Base-by-base conservation (phyloP, 106 monocot species). In the Agapanthus africanus region DNA sequence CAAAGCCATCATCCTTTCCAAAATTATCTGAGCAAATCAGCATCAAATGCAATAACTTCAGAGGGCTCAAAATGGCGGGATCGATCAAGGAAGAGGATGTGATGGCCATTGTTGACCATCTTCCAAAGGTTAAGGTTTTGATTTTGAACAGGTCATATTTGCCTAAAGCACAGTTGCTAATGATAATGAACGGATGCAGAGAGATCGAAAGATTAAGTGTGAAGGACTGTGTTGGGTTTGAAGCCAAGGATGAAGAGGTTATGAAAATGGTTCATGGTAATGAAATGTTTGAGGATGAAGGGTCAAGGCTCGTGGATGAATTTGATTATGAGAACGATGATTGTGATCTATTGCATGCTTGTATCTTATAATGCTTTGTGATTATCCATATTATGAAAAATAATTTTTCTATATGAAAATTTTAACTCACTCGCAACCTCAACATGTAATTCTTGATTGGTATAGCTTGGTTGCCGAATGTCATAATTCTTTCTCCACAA, bases 171-270 rank as follows among this genome's bases (percentile, higher is more conserved):
- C 63, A 77, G 41, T 22, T 87, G 54, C 19, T 77, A 18, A 54
- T 37, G 7, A 74, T 87, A 36, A 14, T 80, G 21, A 60, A 66
- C 11, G 80, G 87, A 3, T 83, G 76, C 39, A 67, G 26, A 37
- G 42, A 71, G 34, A 68, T 87, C 49, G 71, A 74, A 54, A 76
- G 68, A 18, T 40, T 87, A 38, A 70, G 37, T 39, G 82, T 72
- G 22, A 77, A 32, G 1, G 71, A 74, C 8, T 87, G 82, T 47
- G 40, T 77, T n/a, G 87, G 82, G 0, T 83, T 87, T 40, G 68
- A 87, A 39, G 59, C 28, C n/a, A n/a, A n/a, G 0, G 74, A 79
- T 63, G 82, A 74, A 11, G 77, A 87, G 68, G 54, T 79, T 18
- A 13, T 63, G 51, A 59, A 59, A 60, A 66, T 66, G 31, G 69